Base-by-base conservation (phyloP, 2,329 filamentous ascomycete genomes). In the Alternaria novae-zelandiae region DNA sequence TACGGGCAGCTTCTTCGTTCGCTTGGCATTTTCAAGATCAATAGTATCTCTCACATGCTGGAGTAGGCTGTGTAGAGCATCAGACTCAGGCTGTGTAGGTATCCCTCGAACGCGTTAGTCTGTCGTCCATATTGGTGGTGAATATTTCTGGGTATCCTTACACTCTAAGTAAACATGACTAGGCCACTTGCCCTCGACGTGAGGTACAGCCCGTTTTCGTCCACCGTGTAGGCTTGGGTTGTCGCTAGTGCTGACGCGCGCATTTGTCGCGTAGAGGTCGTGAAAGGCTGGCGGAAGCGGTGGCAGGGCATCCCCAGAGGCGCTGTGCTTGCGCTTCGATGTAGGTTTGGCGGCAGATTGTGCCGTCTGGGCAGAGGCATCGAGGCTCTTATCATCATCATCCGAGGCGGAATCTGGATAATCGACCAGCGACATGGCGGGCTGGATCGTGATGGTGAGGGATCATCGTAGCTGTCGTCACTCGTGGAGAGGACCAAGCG, bases 81-180 rank as follows among this genome's bases (percentile, higher is more conserved):
- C 60, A 53, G 74, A 76, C 61, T 80, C 78, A 68, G 69, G 53
- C 61, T 76, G 72, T 60, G 74, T 76, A 59, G 79, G 79, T 60
- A 79, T 67, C 79, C 79, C 79, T 81, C 73, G 69, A 68, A 65
- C 62, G 68, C 64, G 73, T 79, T 73, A 79, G 75, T 64, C 56
- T 63, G 68, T 47, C 10, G 73, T 70, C 46, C 71, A 64, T 17
- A 15, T 43, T 47, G 41, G 43, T n/a, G 46, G 50, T 47, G 53
- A 54, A 13, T 46, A 23, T 32, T 15, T 30, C 17, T 44, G 50
- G 55, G 55, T 59, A 66, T n/a, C 83, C 89, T 81, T 85, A 96
- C 96, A 99, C 83, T 98, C 95, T 60, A 97, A 84, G 79, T 97
- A 98, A 49, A 98, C 78, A 80, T 98, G 95, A 32, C 90, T 93